These are phyloP conservation scores for Hemileia vastatrix DNA, from an alignment of 1,284 basidiomycete genomes.

Conservation along the genomic window DNA sequence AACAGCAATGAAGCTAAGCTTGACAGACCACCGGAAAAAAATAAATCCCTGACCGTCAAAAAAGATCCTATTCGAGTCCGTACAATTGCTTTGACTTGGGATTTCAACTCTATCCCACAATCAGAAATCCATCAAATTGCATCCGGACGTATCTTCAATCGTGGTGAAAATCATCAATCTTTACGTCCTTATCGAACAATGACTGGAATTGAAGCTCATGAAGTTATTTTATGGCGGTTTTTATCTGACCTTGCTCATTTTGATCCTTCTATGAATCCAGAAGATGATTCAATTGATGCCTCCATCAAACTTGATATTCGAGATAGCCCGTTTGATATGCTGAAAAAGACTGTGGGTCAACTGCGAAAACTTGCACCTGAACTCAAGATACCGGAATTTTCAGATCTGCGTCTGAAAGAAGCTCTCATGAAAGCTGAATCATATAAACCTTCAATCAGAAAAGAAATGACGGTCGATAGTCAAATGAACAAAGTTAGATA, in stretches of 20 bases:
- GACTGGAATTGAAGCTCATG: constrained; percentile 54
- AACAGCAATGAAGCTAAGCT: neutral
- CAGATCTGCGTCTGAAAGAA: constrained; percentile 48
- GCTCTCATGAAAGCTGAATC: constrained; percentile 52
- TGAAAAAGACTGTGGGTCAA: constrained; percentile 17
- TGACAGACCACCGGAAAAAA: neutral
- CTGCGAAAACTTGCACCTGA: constrained; percentile 11
- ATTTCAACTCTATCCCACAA: constrained; percentile 52
- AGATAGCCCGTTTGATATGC: constrained; percentile 41
- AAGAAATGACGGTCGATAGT: constrained; percentile 13
- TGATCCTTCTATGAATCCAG: constrained; percentile 40
- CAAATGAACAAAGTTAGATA: constrained; percentile 2
- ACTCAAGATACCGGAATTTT: neutral
- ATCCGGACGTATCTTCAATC: constrained; percentile 59
- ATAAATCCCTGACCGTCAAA: neutral
- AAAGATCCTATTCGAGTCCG: too few relatives aligned
- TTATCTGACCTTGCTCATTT: constrained; percentile 60
- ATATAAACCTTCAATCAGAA: constrained; percentile 5
- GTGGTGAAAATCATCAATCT: constrained; percentile 75
- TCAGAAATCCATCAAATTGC: constrained; percentile 59
- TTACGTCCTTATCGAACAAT: constrained; percentile 54
- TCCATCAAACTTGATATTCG: constrained; percentile 58
- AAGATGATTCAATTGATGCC: constrained; percentile 53
- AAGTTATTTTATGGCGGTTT: constrained; percentile 72
- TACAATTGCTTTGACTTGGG: constrained; percentile 70